Evolutionary conservation across 148 eudicot species (phyloP).

Genomic region (Amaranthus hypochondriacus): DNA sequence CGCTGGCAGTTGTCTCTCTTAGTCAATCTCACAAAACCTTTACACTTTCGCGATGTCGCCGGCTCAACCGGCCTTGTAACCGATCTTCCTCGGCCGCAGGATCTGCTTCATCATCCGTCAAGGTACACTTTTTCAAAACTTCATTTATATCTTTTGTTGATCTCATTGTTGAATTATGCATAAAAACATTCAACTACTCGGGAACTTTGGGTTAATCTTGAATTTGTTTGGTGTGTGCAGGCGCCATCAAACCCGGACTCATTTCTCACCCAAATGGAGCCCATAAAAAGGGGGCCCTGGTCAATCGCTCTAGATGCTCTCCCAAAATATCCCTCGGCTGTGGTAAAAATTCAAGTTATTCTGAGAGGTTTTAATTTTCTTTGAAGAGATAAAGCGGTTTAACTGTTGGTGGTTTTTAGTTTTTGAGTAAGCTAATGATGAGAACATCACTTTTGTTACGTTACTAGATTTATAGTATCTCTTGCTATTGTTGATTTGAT

Average conservation of each 20-base stretch:
- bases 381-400: background rate
- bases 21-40: background rate
- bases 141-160: no score
- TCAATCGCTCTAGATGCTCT: no score
- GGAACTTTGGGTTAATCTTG: background rate
- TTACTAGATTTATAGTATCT: no score
- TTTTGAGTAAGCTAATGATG: background rate
- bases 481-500: no score
- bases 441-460: no score
- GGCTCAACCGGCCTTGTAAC: conserved; percentile 18
- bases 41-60: conserved; percentile 21
- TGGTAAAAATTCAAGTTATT: background rate
- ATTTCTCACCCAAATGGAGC: conserved; percentile 50
- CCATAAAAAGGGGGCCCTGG: no score
- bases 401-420: background rate
- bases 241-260: conserved; percentile 69
- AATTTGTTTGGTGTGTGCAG: conserved; percentile 15
- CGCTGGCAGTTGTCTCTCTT: background rate
- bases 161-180: background rate
- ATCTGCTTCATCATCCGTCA: conserved; percentile 16
- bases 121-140: conserved; percentile 3
- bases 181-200: background rate
- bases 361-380: background rate
- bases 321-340: no score
- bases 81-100: conserved; percentile 14